Base-by-base conservation (phyloP, 2,329 filamentous ascomycete species). In the Beauveria caledonica region DNA sequence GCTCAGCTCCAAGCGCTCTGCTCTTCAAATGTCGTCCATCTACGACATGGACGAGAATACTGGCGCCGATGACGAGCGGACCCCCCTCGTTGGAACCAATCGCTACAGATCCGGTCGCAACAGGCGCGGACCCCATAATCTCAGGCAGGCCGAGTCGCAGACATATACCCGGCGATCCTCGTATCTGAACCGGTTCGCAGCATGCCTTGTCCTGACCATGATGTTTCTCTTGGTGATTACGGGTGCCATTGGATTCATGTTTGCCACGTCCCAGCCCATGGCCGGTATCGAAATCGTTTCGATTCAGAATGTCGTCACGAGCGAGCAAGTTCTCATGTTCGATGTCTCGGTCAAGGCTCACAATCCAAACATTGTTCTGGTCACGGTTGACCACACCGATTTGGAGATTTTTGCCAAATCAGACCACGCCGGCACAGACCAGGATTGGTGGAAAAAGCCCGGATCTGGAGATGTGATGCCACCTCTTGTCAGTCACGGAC, bases 351-450 rank as follows among this genome's bases (percentile, higher is more conserved):
- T 99, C 62, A 85, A 85, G 66, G 94, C 93, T 0, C 81, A 93
- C 67, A 99, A 99, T 70, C 92, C 93, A 1, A 99, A 97, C 67
- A 86, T 97, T 45, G 88, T 97, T 44, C 86, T 91, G 2, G 88
- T 99, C 46, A 88, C 88, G 2, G 85, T 99, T 42, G 86, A 89
- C 64, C 86, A 92, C 51, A 88, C 95, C 69, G 92, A 97, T 70
- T 80, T 97, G 61, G 92, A 95, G 68, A 83, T 99, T 36, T 97
- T 97, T 73, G 94, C 94, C 33, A 96, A 95, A 74, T 97, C 92
- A 62, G 90, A 89, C 62, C 89, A 93, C 70, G 89, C 93, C 13
- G 89, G 90, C n/a, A 81, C 80, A 8, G 83, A 86, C 66, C 81
- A 78, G 27, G 80, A 84, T 68, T 85, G 84, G 82, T 81, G 82